phyloP scores from a whole-genome alignment of 441 rosid species.

The Metrosideros polymorpha region DNA sequence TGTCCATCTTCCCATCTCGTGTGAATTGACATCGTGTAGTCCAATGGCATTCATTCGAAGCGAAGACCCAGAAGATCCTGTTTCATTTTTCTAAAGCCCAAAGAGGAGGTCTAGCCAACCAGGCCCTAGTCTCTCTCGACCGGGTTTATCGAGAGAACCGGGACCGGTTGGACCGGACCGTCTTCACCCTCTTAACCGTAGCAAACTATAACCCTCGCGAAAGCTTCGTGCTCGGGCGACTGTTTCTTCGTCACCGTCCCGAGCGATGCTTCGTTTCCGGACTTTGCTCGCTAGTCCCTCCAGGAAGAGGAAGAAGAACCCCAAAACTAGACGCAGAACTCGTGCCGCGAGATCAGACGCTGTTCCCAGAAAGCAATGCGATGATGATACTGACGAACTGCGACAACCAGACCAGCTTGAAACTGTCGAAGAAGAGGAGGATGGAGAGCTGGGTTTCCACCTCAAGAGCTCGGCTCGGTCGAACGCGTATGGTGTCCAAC shows the following conservation, averaged over 20 bases:
- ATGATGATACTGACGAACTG: neutral
- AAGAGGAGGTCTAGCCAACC: neutral
- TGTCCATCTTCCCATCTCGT: neutral
- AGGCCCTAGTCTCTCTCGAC: neutral
- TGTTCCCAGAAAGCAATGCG: conserved; percentile 12
- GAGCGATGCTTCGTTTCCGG: conserved; percentile 32
- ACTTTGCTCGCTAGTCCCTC: conserved; percentile 20
- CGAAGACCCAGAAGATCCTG: neutral
- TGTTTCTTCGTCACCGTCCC: neutral
- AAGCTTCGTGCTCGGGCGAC: neutral
- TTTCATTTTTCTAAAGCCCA: neutral
- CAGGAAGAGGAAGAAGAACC: conserved; percentile 15
- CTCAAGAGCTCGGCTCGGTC: conserved; percentile 55
- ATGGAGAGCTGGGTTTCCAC: conserved; percentile 41
- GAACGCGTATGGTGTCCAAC: conserved; percentile 64
- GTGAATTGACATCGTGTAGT: neutral
- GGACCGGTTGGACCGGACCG: neutral
- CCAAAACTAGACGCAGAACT: conserved; percentile 13
- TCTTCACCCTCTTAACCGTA: neutral
- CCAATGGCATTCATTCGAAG: neutral
- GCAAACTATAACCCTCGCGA: neutral
- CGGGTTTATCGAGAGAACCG: neutral
- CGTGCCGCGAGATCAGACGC: neutral
- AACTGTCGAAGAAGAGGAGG: conserved; percentile 20
- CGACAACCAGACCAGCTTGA: neutral